Conservation (phyloP, 805 yeast genomes). For the Nakazawaea siamensis region DNA sequence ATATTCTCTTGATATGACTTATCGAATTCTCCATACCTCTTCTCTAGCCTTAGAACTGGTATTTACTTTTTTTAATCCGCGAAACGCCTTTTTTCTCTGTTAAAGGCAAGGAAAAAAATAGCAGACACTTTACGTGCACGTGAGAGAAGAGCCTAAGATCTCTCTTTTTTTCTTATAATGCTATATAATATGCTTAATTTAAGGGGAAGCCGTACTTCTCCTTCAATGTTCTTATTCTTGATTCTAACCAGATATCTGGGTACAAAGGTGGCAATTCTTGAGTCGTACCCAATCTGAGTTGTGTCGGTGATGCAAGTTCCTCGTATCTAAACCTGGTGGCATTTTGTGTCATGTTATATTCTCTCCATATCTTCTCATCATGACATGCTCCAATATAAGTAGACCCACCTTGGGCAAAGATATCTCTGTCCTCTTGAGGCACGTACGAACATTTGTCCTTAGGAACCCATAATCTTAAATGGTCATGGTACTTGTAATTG, state of each 20-base stretch:
- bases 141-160: too few relatives aligned
- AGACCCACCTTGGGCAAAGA: conserved; percentile 24
- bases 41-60: too few relatives aligned
- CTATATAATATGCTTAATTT: too few relatives aligned
- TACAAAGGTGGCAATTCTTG: conserved; percentile 19
- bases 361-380: conserved; percentile 28
- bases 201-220: conserved; percentile 13
- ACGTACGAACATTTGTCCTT: conserved; percentile 28
- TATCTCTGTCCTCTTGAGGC: conserved; percentile 30
- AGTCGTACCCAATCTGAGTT: conserved; percentile 12
- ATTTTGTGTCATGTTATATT: conserved; percentile 25
- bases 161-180: too few relatives aligned
- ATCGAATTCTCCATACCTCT: conserved; percentile 2
- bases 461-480: conserved; percentile 29
- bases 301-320: conserved; percentile 14
- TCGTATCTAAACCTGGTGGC: conserved; percentile 18
- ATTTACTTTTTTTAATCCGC: too few relatives aligned
- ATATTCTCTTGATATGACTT: background rate
- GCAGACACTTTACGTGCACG: too few relatives aligned
- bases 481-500: conserved; percentile 24
- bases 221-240: conserved; percentile 15
- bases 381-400: conserved; percentile 34
- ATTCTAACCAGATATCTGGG: conserved; percentile 18
- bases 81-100: too few relatives aligned
- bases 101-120: too few relatives aligned